Evolutionary conservation across 768 basidiomycete species (phyloP).

Genomic region (Tricholoma furcatifolium): DNA sequence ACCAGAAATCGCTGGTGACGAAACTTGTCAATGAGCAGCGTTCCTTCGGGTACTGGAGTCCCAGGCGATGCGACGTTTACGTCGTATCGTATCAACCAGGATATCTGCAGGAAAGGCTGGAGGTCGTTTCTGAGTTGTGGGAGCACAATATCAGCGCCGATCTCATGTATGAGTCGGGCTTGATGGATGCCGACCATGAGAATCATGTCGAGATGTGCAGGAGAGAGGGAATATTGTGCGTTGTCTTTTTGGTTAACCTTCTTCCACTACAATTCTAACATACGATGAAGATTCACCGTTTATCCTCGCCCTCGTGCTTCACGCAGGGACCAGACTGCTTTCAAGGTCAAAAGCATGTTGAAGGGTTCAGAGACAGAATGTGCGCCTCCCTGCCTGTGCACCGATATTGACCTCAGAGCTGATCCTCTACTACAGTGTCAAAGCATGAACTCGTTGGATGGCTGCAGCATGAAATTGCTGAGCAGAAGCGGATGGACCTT

Average conservation of each 20-base stretch:
- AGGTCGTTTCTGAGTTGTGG: slow-evolving; percentile 78
- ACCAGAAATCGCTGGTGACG: slow-evolving; percentile 68
- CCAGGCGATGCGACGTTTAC: slow-evolving; percentile 86
- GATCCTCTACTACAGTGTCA: slow-evolving; percentile 31
- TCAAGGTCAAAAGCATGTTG: slow-evolving; percentile 82
- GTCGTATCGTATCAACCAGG: slow-evolving; percentile 78
- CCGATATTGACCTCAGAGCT: neutral
- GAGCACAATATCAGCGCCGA: slow-evolving; percentile 81
- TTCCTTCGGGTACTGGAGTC: slow-evolving; percentile 88
- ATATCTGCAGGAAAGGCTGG: slow-evolving; percentile 72
- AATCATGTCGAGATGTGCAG: slow-evolving; percentile 64
- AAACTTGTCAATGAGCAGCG: slow-evolving; percentile 73
- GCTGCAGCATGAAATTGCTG: slow-evolving; percentile 75
- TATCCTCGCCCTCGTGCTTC: slow-evolving; percentile 51
- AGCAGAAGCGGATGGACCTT: slow-evolving; percentile 74
- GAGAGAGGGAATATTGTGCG: slow-evolving; percentile 81
- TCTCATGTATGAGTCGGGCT: slow-evolving; percentile 79
- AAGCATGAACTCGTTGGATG: slow-evolving; percentile 71
- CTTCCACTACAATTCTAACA: neutral
- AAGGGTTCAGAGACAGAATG: slow-evolving; percentile 76
- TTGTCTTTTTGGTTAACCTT: slow-evolving; percentile 20
- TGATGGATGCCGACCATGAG: slow-evolving; percentile 63
- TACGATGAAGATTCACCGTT: slow-evolving; percentile 35
- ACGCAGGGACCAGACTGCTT: slow-evolving; percentile 62
- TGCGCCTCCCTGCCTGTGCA: slow-evolving; percentile 27